phyloP scores from a whole-genome alignment of 2,329 filamentous ascomycete species.

The Colletotrichum endophyticum region DNA sequence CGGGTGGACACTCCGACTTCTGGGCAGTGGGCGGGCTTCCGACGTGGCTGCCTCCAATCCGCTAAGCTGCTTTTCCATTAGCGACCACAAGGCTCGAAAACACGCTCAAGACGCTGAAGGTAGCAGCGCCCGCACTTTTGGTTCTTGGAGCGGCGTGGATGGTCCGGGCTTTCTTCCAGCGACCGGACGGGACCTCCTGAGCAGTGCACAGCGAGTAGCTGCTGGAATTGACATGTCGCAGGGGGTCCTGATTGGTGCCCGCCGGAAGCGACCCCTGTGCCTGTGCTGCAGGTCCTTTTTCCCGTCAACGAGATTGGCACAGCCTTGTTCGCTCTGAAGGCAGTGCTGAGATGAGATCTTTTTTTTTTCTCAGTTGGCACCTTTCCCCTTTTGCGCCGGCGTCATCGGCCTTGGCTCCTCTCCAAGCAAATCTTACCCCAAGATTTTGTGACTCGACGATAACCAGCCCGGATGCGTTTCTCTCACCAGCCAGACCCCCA shows the following conservation, averaged over 20 bases:
- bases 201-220: background rate
- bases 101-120: background rate
- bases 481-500: background rate
- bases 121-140: background rate
- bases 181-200: background rate
- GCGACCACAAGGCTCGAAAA: background rate
- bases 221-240: background rate
- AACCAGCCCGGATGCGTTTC: conserved; percentile 8
- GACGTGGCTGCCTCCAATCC: background rate
- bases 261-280: background rate
- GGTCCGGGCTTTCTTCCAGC: background rate
- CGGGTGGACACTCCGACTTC: background rate
- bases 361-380: background rate
- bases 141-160: background rate
- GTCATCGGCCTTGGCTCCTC: conserved; percentile 15
- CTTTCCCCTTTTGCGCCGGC: conserved; percentile 11
- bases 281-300: conserved; percentile 3
- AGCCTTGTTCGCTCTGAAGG: background rate
- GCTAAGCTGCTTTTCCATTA: background rate
- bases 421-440: background rate
- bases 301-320: background rate
- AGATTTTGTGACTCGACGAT: conserved; percentile 1
- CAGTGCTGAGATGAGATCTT: background rate
- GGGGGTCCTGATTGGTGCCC: conserved; percentile 15
- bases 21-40: background rate